A percentile compares a stretch with the other conserved stretches of the same genome.
Evolutionary conservation across 768 basidiomycete species (phyloP).

Genomic region (Panus rudis): DNA sequence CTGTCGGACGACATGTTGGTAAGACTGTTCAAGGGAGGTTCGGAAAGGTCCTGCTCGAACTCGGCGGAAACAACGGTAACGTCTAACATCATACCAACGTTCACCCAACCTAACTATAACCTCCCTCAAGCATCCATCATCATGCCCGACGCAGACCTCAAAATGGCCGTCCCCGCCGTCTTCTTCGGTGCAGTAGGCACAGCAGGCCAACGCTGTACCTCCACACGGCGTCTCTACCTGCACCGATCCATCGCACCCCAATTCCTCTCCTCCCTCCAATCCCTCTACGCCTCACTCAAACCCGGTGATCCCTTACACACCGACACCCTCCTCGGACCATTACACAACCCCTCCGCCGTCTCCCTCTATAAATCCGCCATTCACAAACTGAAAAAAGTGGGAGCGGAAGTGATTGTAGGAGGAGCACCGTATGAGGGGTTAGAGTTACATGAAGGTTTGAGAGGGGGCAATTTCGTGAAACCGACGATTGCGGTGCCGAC

Average conservation of each 20-base stretch:
- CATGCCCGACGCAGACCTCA: constrained; percentile 89
- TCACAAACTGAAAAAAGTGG: constrained; percentile 49
- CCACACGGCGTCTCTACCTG: constrained; percentile 84
- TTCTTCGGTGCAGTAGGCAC: constrained; percentile 93
- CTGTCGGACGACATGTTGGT: constrained; percentile 83
- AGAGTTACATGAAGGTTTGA: constrained; percentile 32
- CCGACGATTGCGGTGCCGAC: constrained; percentile 77
- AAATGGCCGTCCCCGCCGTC: constrained; percentile 82
- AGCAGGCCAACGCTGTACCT: constrained; percentile 74
- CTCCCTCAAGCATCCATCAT: constrained; percentile 68
- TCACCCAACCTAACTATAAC: neutral
- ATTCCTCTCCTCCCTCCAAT: constrained; percentile 70
- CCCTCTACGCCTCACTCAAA: constrained; percentile 61
- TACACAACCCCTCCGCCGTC: constrained; percentile 72
- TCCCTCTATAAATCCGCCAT: constrained; percentile 58
- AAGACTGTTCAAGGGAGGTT: constrained; percentile 80
- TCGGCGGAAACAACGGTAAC: constrained; percentile 95
- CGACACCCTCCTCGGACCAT: constrained; percentile 75
- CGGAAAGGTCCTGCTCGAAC: constrained; percentile 84
- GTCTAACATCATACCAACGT: constrained; percentile 8
- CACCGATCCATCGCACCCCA: constrained; percentile 71
- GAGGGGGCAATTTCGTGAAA: constrained; percentile 80
- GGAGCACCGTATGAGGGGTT: constrained; percentile 47
- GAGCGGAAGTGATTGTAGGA: constrained; percentile 75
- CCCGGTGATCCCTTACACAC: constrained; percentile 82